phyloP scores from a whole-genome alignment of 371 early-diverging fungal species.

The Chytridium lagenaria region DNA sequence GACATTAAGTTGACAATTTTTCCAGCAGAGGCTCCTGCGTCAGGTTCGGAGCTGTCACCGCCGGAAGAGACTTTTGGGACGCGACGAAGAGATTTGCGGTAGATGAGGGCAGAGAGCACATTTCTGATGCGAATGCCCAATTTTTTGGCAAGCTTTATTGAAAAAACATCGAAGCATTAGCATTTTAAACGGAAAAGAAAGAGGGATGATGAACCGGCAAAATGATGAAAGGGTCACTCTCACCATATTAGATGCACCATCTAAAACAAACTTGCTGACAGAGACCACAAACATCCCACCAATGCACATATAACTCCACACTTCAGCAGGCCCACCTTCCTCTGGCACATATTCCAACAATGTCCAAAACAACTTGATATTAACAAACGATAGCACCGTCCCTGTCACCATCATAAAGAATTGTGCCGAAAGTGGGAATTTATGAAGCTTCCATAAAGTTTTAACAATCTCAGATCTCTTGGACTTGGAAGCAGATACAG shows the following conservation, averaged over 20 bases:
- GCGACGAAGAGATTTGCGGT: constrained; percentile 41
- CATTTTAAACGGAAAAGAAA: too few relatives aligned
- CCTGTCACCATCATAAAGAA: constrained; percentile 22
- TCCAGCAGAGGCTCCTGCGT: constrained; percentile 37
- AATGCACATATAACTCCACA: constrained; percentile 47
- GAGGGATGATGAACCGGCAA: neutral
- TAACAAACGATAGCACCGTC: constrained; percentile 33
- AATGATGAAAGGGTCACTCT: neutral
- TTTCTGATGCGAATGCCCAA: constrained; percentile 41
- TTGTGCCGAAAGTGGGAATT: constrained; percentile 21
- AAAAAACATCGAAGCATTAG: neutral
- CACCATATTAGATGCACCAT: constrained; percentile 45
- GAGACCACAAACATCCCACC: constrained; percentile 35
- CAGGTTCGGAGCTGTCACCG: neutral
- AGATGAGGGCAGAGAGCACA: constrained; percentile 46
- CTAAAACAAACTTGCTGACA: constrained; percentile 21
- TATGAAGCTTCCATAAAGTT: constrained; percentile 23
- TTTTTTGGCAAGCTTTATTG: constrained; percentile 29
- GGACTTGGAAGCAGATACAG: neutral
- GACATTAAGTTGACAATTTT: constrained; percentile 51
- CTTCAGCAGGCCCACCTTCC: neutral
- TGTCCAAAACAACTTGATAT: constrained; percentile 45
- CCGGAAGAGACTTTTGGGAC: constrained; percentile 13
- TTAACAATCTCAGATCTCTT: neutral
- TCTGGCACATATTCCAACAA: constrained; percentile 38